Conservation (phyloP, 371 early-diverging fungal genomes). For the Sporodiniella umbellata region DNA sequence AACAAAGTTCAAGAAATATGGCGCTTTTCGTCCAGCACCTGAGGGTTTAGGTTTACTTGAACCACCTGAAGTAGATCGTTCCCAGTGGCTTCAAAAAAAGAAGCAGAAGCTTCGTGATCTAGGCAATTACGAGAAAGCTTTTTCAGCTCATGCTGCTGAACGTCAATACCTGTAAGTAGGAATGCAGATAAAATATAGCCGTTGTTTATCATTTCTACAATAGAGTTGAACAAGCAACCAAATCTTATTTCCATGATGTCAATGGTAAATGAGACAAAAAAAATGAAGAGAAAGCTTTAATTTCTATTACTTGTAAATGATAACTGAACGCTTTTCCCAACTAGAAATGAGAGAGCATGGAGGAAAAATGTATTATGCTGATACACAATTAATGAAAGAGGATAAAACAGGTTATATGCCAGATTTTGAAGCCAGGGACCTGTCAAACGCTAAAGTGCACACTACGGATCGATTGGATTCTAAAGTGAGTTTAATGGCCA, state of each 20-base stretch:
- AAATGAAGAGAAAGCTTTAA: neutral
- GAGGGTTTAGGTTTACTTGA: slow-evolving; percentile 32
- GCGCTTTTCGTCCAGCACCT: slow-evolving; percentile 28
- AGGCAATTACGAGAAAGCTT: slow-evolving; percentile 49
- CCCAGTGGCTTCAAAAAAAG: slow-evolving; percentile 35
- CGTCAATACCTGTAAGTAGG: slow-evolving; percentile 59
- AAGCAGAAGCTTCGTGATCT: slow-evolving; percentile 42
- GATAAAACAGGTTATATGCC: slow-evolving; percentile 70
- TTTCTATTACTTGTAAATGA: too few species aligned
- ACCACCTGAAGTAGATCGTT: slow-evolving; percentile 37
- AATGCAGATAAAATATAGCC: too few species aligned
- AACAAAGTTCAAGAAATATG: slow-evolving; percentile 16
- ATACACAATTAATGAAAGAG: slow-evolving; percentile 39
- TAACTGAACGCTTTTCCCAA: too few species aligned
- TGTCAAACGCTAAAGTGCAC: slow-evolving; percentile 52
- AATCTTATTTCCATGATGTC: slow-evolving; percentile 65
- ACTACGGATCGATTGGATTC: slow-evolving; percentile 53
- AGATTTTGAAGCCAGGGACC: slow-evolving; percentile 59
- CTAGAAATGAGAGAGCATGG: slow-evolving; percentile 64
- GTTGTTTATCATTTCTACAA: neutral
- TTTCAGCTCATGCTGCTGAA: slow-evolving; percentile 52
- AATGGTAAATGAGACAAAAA: slow-evolving; percentile 41
- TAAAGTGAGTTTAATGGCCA: slow-evolving; percentile 61
- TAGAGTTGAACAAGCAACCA: slow-evolving; percentile 57
- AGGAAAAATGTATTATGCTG: slow-evolving; percentile 69